A percentile compares a stretch with the other conserved stretches of the same genome.
Evolutionary conservation across 164 flowering plant genomes (phyloP).

Genomic region (Chloranthus sessilifolius): DNA sequence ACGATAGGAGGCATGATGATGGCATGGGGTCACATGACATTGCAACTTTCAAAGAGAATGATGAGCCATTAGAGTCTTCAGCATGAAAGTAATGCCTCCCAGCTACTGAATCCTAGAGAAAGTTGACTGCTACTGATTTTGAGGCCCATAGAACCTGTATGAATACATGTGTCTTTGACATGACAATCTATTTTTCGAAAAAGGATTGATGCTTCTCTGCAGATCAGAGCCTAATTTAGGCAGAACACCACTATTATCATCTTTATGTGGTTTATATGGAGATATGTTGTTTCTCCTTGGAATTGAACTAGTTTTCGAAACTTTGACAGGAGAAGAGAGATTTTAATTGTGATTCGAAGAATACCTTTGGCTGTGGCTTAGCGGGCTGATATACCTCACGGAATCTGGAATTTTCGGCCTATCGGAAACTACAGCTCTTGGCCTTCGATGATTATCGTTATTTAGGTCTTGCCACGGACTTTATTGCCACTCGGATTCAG

Average conservation of each 20-base stretch:
- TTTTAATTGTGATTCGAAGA: slow-evolving; percentile 8
- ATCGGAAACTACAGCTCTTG: slow-evolving; percentile 7
- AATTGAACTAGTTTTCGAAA: slow-evolving; percentile 13
- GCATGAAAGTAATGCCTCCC: no score
- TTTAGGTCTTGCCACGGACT: slow-evolving; percentile 27
- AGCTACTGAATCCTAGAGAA: no score
- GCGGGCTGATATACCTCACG: slow-evolving; percentile 22
- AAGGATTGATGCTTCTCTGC: slow-evolving; percentile 29
- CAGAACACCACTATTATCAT: slow-evolving; percentile 16
- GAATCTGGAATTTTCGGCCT: slow-evolving; percentile 5
- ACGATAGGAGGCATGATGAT: no score
- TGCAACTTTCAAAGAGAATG: no score
- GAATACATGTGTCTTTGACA: slow-evolving; percentile 36
- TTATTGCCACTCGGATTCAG: slow-evolving; percentile 57
- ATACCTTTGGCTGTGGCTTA: slow-evolving; percentile 11
- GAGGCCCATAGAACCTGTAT: no score
- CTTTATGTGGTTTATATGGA: slow-evolving; percentile 32
- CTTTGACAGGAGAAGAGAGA: slow-evolving; percentile 14
- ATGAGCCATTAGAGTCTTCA: no score
- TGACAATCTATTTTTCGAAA: slow-evolving; percentile 26
- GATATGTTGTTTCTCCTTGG: slow-evolving; percentile 37
- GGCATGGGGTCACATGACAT: no score
- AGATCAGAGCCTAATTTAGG: slow-evolving; percentile 10
- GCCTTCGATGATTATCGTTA: not conserved
- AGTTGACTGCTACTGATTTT: no score